A percentile compares a stretch with the other conserved stretches of the same genome.
These are phyloP conservation scores for Oryza officinalis DNA, from an alignment of 176 grass and related monocot species.

Conservation along the genomic window DNA sequence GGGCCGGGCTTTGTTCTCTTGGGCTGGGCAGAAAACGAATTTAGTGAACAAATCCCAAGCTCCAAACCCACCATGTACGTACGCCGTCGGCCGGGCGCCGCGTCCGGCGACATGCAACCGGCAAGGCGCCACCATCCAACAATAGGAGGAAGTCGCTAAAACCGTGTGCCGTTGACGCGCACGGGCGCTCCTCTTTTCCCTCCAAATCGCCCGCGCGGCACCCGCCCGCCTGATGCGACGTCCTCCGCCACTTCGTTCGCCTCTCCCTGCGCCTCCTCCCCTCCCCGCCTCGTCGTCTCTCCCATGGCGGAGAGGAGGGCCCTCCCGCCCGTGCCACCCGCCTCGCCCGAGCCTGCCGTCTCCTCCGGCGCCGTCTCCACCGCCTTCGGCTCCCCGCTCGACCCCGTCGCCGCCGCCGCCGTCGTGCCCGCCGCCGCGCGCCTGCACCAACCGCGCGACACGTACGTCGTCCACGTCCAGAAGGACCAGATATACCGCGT, in stretches of 20 bases:
- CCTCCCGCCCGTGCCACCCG: slow-evolving; percentile 27
- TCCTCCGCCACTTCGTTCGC: slow-evolving; percentile 15
- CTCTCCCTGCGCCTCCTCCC: slow-evolving; percentile 1
- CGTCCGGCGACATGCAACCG: slow-evolving; percentile 21
- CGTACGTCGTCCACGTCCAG: slow-evolving; percentile 77
- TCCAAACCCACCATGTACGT: not conserved
- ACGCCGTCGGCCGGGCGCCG: not conserved
- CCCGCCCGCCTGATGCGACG: slow-evolving; percentile 24
- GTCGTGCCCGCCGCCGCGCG: too few relatives aligned
- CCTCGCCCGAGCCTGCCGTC: slow-evolving; percentile 12
- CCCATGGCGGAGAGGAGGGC: slow-evolving; percentile 78
- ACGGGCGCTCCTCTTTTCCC: slow-evolving; percentile 19
- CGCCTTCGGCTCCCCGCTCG: slow-evolving; percentile 37
- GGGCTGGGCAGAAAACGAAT: not conserved
- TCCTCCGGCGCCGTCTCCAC: slow-evolving; percentile 21
- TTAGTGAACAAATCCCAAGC: not conserved
- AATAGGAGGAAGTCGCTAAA: slow-evolving; percentile 44
- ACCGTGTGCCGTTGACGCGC: slow-evolving; percentile 2
- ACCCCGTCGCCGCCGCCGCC: slow-evolving; percentile 1
- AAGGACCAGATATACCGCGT: slow-evolving; percentile 95
- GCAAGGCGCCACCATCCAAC: slow-evolving; percentile 21
- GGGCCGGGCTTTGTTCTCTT: not conserved
- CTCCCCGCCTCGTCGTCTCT: not conserved
- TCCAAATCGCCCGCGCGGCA: slow-evolving; percentile 40
- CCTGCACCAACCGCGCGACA: slow-evolving; percentile 23